Evolutionary conservation across 768 basidiomycete species (phyloP).

Genomic region (Coprinopsis sp.): DNA sequence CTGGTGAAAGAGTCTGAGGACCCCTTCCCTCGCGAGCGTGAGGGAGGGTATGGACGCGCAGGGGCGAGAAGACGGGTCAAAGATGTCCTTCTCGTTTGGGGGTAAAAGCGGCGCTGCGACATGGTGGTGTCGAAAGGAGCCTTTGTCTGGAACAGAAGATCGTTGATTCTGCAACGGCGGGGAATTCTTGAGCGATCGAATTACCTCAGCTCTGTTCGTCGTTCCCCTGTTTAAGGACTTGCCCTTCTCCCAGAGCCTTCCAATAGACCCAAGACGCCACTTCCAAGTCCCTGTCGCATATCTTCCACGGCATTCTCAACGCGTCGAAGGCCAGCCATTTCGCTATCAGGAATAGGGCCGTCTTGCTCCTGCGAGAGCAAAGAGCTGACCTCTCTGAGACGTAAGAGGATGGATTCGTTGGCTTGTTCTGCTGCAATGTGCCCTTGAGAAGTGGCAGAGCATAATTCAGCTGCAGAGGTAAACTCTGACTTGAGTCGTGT

Average conservation of each 20-base stretch:
- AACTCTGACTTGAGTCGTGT: conserved; percentile 29
- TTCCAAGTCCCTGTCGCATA: conserved; percentile 11
- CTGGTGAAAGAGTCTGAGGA: too few relatives aligned
- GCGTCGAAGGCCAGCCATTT: conserved; percentile 34
- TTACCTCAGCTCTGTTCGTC: conserved; percentile 17
- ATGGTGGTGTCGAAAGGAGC: too few relatives aligned
- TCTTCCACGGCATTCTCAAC: conserved; percentile 44
- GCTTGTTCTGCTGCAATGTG: conserved; percentile 38
- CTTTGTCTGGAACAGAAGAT: too few relatives aligned
- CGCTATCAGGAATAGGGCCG: conserved; percentile 7
- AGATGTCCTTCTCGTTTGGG: conserved; percentile 7
- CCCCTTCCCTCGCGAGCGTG: too few relatives aligned
- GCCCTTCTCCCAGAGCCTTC: conserved; percentile 39
- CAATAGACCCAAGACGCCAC: conserved; percentile 42
- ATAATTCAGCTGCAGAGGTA: conserved; percentile 32
- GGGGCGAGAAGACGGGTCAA: neutral
- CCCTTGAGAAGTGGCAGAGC: conserved; percentile 17
- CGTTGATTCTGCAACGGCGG: too few relatives aligned
- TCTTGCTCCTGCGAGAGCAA: conserved; percentile 33
- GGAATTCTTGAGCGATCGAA: neutral
- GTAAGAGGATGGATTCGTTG: conserved; percentile 43
- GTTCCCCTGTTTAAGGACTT: conserved; percentile 5
- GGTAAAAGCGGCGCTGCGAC: conserved; percentile 36
- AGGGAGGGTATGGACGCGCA: neutral
- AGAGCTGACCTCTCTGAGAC: conserved; percentile 50